Percentiles rank a stretch among this genome's conserved stretches.
These are phyloP conservation scores for Neurospora sp. DNA, from an alignment of 495 filamentous ascomycete species.

Conservation along the genomic window DNA sequence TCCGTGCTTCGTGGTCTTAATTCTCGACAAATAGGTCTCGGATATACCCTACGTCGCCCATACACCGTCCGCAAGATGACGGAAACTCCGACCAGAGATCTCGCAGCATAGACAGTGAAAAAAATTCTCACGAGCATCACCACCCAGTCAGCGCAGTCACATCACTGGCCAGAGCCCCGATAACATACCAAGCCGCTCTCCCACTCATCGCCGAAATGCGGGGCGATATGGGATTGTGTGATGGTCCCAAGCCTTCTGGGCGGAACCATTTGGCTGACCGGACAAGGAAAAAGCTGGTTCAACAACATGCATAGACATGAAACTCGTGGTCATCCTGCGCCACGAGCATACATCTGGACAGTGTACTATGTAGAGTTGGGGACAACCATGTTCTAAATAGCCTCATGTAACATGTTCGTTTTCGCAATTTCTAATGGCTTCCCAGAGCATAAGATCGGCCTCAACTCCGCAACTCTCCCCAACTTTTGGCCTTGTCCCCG, in stretches of 20 bases:
- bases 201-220: not conserved
- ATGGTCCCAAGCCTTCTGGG: not conserved
- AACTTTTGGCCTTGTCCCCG: not conserved
- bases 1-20: not conserved
- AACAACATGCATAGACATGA: not conserved
- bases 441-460: not conserved
- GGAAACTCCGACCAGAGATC: not conserved
- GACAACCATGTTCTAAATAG: not conserved
- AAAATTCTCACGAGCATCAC: not conserved
- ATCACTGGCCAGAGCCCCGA: not conserved
- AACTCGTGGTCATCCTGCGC: not conserved
- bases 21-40: not conserved
- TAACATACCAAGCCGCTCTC: not conserved
- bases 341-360: not conserved
- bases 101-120: not conserved
- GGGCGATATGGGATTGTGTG: not conserved
- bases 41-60: not conserved
- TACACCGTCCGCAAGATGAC: not conserved
- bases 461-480: not conserved
- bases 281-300: not conserved
- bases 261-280: not conserved
- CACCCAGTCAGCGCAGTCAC: not conserved
- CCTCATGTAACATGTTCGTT: not conserved
- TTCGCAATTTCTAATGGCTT: not conserved
- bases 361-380: not conserved